Base-by-base conservation (phyloP, 306 rosid genomes). In the Albizia julibrissin region DNA sequence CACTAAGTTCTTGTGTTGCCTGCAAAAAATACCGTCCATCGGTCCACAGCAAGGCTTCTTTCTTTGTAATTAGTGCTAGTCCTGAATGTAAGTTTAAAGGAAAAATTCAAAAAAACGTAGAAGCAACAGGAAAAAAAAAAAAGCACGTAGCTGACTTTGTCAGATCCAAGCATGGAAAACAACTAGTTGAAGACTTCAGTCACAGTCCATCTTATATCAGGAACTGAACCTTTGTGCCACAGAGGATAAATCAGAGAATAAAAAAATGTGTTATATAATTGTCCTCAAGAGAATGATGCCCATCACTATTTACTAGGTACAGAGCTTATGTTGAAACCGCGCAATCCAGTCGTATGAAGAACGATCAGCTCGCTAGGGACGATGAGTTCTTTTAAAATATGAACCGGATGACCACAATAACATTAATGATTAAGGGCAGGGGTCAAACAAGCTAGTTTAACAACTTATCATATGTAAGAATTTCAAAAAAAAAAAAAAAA, bases 21-120 rank as follows among this genome's bases (percentile, higher is more conserved):
- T 96, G 99, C 90, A 96, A 84, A 87, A 96, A 93, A 84, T 96
- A 96, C 0, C 99, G 90, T 8, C 98, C 99, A 88, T 96, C 98
- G 39, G 99, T 96, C 99, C 99, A 96, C 44, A 96, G 83, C 67
- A 92, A 85, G 8, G 98, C 99, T 88, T 86, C 92, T 31, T 80
- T 80, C 82, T 54, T 89, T 22, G 98, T 96, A 74, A 96, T 39
- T 59, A 96, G 96, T 40, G 97, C 99, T 89, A 96, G 81, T 75
- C 99, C 99, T 96, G 93, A 83, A 77, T 37, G 2, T 13, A 54
- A 79, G 76, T 43, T 26, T 10, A n/a, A 33, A 46, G 62, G 3
- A 72, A 47, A 24, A 78, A 50, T 14, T 62, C 21, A 66, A 69
- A 79, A 79, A 71, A 71, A 46, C 24, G 16, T 13, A 37, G 43